These are phyloP conservation scores for Lentinus tigrinus DNA, from an alignment of 768 basidiomycete genomes.

Conservation along the genomic window DNA sequence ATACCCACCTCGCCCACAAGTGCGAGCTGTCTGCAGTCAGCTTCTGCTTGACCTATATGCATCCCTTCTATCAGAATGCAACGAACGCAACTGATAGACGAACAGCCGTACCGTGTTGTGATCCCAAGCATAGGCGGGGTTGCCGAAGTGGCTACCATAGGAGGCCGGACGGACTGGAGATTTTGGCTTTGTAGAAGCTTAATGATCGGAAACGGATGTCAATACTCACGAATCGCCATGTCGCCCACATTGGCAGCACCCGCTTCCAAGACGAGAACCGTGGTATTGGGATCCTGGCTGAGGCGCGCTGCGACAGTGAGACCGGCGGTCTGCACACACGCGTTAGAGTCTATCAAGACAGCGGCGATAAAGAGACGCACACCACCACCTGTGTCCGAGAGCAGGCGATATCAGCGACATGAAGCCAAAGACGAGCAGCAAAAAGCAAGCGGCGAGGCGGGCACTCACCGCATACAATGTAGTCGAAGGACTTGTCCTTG, in stretches of 20 bases:
- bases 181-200: background rate
- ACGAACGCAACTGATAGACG: background rate
- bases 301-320: conserved; percentile 41
- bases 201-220: background rate
- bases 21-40: conserved; percentile 1
- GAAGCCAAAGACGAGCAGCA: background rate
- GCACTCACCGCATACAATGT: conserved; percentile 18
- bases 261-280: conserved; percentile 38
- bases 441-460: background rate
- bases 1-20: conserved; percentile 12
- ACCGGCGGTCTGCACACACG: conserved; percentile 29
- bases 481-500: conserved; percentile 22
- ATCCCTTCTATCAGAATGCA: background rate
- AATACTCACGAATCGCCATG: conserved; percentile 13
- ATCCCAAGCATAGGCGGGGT: conserved; percentile 18
- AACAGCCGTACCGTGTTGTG: conserved; percentile 18
- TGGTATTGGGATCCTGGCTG: conserved; percentile 33
- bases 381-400: conserved; percentile 15
- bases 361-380: background rate
- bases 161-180: conserved; percentile 19
- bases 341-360: background rate
- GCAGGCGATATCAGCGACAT: background rate
- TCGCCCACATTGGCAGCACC: conserved; percentile 23
- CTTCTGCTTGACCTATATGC: conserved; percentile 14
- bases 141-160: conserved; percentile 20